Evolutionary conservation across 2,329 filamentous ascomycete genomes (phyloP).

Genomic region (Parafenestella ontariensis): DNA sequence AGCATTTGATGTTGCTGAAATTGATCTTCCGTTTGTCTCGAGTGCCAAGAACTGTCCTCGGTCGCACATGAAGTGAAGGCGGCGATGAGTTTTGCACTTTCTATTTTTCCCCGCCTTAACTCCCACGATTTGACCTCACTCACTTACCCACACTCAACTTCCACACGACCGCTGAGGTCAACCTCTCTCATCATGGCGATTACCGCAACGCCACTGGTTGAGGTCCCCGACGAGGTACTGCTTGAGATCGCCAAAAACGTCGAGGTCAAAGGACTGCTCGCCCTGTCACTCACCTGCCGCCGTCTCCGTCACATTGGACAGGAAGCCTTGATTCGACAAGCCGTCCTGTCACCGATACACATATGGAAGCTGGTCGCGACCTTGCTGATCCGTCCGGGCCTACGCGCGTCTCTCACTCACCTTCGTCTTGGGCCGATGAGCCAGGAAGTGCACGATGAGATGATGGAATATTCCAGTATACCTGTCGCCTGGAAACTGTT

Average conservation of each 20-base stretch:
- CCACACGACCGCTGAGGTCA: background rate
- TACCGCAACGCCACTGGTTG: background rate
- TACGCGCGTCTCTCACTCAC: background rate
- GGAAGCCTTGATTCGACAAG: background rate
- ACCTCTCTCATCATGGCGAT: background rate
- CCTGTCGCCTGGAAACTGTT: background rate
- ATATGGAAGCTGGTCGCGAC: background rate
- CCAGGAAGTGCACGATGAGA: background rate
- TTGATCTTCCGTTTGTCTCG: too few relatives aligned
- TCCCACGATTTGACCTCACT: too few relatives aligned
- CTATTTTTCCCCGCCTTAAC: too few relatives aligned
- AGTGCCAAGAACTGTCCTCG: too few relatives aligned
- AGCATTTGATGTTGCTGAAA: too few relatives aligned
- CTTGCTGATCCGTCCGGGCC: background rate
- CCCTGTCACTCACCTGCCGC: background rate
- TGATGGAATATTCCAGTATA: background rate
- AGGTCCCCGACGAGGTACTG: background rate
- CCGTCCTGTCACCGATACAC: background rate
- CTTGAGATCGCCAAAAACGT: background rate
- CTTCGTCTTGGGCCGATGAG: background rate
- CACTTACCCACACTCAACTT: background rate
- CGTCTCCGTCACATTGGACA: background rate
- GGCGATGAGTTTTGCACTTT: too few relatives aligned
- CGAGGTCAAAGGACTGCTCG: background rate
- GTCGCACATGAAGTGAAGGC: too few relatives aligned